Base-by-base conservation (phyloP, 73 alveolate species). In the Tetrahymena borealis region DNA sequence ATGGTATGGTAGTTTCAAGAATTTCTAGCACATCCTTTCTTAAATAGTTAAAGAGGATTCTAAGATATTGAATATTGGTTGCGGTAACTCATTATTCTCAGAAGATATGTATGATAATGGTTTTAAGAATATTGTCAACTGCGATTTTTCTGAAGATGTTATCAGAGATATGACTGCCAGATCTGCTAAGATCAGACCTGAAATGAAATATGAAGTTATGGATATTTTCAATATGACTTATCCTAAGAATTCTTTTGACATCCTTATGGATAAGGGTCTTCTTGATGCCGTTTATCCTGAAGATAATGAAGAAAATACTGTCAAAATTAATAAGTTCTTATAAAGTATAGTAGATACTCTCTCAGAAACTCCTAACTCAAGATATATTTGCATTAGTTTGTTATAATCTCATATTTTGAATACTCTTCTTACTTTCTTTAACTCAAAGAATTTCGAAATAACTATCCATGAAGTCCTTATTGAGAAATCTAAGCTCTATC, bases 251-350 rank as follows among this genome's bases (percentile, higher is more conserved):
- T 39, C 90, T 79, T 93, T 85, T 41, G 95, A 93, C 39, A 39
- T 93, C 2, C 39, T 93, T 13, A 20, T 93, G 33, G 95, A 93
- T 16, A 93, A 93, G 32, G 95, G 95, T 32, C 90, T 92, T 18
- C 91, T 93, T 39, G 95, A 93, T 93, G 95, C 95, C 3, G 91
- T 93, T 4, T 93, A 79, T 90, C 95, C 95, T 39, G 95, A 93
- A 40, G 93, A 79, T 39, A 91, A 93, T 7, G 95, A 93, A 40
- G 93, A 78, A 85, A 39, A 79, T 35, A 79, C 93, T 11, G 33
- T 31, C 10, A 35, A 93, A 20, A 92, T 93, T 32, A 79, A 79
- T 93, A 39, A 40, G 33, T 93, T 79, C 78, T 39, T 93, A 20
- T 85, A 90, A 39, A 93, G 91, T 39, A 93, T 93, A 90, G 36